Conservation (phyloP, 2,329 filamentous ascomycete species). For the Neofusicoccum umdonicola region DNA sequence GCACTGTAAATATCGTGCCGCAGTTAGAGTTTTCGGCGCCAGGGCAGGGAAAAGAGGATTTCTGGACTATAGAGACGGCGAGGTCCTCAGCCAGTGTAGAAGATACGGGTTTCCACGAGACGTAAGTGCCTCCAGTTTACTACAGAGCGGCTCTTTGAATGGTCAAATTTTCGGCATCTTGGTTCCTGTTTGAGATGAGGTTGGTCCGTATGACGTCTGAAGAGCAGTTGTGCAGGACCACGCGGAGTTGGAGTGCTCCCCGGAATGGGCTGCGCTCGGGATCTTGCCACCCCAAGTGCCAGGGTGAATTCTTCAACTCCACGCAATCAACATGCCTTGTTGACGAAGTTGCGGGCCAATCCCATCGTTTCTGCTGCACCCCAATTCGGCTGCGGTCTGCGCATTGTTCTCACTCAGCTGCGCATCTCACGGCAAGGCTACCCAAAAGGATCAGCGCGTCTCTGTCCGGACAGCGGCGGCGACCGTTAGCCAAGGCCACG, state of each 20-base stretch:
- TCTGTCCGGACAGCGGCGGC: background rate
- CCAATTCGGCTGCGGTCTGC: background rate
- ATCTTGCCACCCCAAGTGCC: no score
- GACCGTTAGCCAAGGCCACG: background rate
- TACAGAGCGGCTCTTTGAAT: background rate
- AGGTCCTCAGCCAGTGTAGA: background rate
- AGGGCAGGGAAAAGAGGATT: background rate
- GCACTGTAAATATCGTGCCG: background rate
- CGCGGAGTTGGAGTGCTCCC: background rate
- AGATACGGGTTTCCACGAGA: background rate
- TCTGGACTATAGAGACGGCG: background rate
- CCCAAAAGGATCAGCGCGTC: background rate
- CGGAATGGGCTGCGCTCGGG: background rate
- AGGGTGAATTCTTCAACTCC: no score
- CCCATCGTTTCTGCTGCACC: background rate
- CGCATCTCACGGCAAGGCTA: background rate
- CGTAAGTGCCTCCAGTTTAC: slow-evolving; percentile 1
- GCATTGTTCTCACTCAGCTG: background rate
- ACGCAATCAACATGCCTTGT: no score
- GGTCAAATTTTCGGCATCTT: background rate
- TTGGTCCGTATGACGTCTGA: no score
- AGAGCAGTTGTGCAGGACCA: background rate
- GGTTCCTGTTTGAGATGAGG: background rate
- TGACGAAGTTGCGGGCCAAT: background rate
- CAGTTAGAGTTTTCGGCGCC: background rate